phyloP scores from a whole-genome alignment of 305 asterid species.

The Plantago lanceolata region DNA sequence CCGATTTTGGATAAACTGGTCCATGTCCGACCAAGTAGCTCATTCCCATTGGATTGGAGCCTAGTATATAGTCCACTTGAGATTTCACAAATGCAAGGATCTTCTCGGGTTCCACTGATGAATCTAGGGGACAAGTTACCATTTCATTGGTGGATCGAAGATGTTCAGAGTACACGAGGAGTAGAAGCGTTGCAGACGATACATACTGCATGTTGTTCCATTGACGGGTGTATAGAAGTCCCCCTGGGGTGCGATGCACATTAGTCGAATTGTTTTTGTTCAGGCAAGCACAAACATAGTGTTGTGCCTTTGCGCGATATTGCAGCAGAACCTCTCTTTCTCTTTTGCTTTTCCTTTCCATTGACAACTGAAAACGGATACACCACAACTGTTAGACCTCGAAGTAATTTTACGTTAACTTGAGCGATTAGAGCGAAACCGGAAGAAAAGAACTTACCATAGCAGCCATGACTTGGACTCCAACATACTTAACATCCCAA shows the following conservation, averaged over 20 bases:
- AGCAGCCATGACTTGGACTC: conserved; percentile 66
- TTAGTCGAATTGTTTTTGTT: conserved; percentile 46
- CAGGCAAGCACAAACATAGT: conserved; percentile 53
- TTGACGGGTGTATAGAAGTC: conserved; percentile 58
- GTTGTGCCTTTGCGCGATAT: conserved; percentile 48
- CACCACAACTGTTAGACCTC: neutral
- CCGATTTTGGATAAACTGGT: conserved; percentile 43
- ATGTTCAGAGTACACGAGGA: conserved; percentile 52
- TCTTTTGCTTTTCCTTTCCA: conserved; percentile 26
- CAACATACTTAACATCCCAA: conserved; percentile 90
- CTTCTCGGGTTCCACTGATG: conserved; percentile 34
- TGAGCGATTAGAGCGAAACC: neutral
- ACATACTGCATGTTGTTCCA: conserved; percentile 96
- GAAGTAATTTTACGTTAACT: too few species aligned
- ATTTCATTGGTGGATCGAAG: conserved; percentile 44
- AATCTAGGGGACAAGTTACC: conserved; percentile 37
- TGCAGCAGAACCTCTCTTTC: conserved; percentile 33
- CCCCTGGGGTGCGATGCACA: conserved; percentile 64
- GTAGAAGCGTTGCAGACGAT: conserved; percentile 47
- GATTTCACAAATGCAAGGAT: conserved; percentile 50
- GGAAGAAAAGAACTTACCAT: conserved; percentile 36
- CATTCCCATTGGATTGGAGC: conserved; percentile 61
- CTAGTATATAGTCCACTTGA: conserved; percentile 68
- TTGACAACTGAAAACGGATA: conserved; percentile 38
- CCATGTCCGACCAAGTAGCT: conserved; percentile 87